These are phyloP conservation scores for Phytophthora capsici DNA, from an alignment of 352 stramenopile species.

Conservation along the genomic window DNA sequence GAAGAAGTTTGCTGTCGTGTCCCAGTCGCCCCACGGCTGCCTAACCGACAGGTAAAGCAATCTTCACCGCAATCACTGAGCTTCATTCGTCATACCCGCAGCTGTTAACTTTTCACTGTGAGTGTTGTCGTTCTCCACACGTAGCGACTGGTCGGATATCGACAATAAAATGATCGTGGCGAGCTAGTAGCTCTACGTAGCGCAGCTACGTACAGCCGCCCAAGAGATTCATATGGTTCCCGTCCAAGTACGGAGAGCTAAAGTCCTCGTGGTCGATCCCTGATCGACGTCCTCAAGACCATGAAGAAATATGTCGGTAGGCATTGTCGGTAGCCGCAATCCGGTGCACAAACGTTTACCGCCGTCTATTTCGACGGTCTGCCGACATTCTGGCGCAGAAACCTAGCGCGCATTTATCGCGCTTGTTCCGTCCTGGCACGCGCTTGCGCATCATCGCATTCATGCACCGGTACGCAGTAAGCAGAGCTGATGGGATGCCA, in stretches of 20 bases:
- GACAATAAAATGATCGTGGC: slow-evolving; percentile 7
- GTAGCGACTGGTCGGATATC: not conserved
- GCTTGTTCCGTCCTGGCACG: slow-evolving; percentile 14
- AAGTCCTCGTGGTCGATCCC: too few relatives aligned
- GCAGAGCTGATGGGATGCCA: slow-evolving; percentile 18
- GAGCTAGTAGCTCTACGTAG: too few relatives aligned
- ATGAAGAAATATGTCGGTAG: too few relatives aligned
- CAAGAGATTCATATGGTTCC: too few relatives aligned
- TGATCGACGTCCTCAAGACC: not conserved
- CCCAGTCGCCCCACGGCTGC: not conserved
- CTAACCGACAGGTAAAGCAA: too few relatives aligned
- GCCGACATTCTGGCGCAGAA: slow-evolving; percentile 4
- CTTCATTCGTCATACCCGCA: not conserved
- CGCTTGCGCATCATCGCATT: slow-evolving; percentile 4
- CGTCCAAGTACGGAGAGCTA: too few relatives aligned
- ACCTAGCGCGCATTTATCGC: slow-evolving; percentile 10
- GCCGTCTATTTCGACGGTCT: slow-evolving; percentile 27
- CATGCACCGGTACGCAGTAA: slow-evolving; percentile 10
- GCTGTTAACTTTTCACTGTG: not conserved
- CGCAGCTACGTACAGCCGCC: too few relatives aligned
- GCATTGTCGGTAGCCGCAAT: slow-evolving; percentile 6
- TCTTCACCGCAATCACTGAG: too few relatives aligned
- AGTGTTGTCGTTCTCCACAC: not conserved
- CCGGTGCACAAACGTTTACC: slow-evolving; percentile 19
- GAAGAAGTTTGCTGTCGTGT: not conserved